Evolutionary conservation across 1,284 basidiomycete genomes (phyloP), one percentile per base, ranked within the genome.

Genomic region (Cystodermella granulosa): DNA sequence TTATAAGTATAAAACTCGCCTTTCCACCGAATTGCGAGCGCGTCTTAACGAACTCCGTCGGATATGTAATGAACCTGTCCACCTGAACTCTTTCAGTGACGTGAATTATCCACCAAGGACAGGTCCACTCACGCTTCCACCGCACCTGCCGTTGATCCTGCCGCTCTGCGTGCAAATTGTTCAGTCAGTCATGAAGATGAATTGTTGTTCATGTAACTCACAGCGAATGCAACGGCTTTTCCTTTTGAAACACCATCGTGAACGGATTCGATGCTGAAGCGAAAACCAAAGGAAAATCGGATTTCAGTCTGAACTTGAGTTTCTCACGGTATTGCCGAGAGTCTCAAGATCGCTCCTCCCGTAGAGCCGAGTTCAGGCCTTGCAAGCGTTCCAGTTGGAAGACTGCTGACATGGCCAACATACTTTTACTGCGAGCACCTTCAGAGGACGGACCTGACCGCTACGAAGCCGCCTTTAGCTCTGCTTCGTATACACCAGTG

Each of bases 91-190:
- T 73, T 51, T 60, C 42, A 46, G 45, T 34, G 45, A 41, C 11
- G 17, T 31, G 26, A n/a, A n/a, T 31, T 31, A n/a, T 31, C n/a
- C 26, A 31, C n/a, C 26, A 31, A 8, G 20, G n/a, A 17, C 34
- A 26, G 28, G 13, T 28, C 26, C n/a, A 68, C 80, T 65, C 63
- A 88, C 84, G 85, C 91, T 73, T 98, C 95, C 42, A 97, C 76
- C 3, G 87, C 93, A 16, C 96, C 95, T 16, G 95, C 95, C 1
- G 87, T 87, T n/a, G 91, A 81, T 21, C 96, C 95, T 1, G 95
- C 95, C 47, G 91, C 69, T 49, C 73, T 75, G 39, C 13, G 34
- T 24, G 34, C 2, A 17, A 18, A 16, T 16, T 21, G 5, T 6
- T n/a, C n/a, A n/a, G n/a, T n/a, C n/a, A n/a, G n/a, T n/a, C n/a